Base-by-base conservation (phyloP, 2,329 filamentous ascomycete species). In the Aspergillus clavatus region DNA sequence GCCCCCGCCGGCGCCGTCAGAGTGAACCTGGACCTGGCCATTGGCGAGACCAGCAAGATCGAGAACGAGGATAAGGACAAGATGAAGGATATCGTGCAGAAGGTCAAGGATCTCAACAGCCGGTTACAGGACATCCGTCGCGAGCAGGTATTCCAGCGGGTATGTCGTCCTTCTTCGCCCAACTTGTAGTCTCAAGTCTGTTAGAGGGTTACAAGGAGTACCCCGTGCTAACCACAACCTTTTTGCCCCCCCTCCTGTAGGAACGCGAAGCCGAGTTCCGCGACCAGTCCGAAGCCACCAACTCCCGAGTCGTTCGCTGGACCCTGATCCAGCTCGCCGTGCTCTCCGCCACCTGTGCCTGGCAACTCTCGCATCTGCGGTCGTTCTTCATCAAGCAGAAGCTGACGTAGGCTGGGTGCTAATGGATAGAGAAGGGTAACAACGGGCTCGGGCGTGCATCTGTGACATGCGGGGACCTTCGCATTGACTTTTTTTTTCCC, bases 301-400 rank as follows among this genome's bases (percentile, higher is more conserved):
- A 98, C 71, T 76, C 83, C 45, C 86, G 91, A 61, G 91, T 97
- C 53, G 83, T 97, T 40, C 84, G 89, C 58, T 98, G 93, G 91
- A 91, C 93, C 56, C 63, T 96, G 54, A 85, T 97, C 56, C 93
- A 98, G 72, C 75, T 97, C 49, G 79, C 83, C 42, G 82, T 97
- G 28, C 77, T 98, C 43, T 87, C 84, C 44, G 77, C 84, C 45
- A 95, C 93, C 26, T 98, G 93, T 72, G 87, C 89, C 50, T 98
- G 93, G 93, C 93, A 98, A 71, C 77, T 98, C 38, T 95, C 89
- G 43, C 91, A 98, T 72, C 79, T 98, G 60, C 81, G 93, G 58
- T 86, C 87, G 38, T 98, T 98, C 80, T 98, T 98, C 76, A 98
- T 98, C 77, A 98, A 98, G 80, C 91, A 97, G 77, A 98, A 98